Evolutionary conservation across 2,329 filamentous ascomycete species (phyloP).

Genomic region (Neurospora sp.): DNA sequence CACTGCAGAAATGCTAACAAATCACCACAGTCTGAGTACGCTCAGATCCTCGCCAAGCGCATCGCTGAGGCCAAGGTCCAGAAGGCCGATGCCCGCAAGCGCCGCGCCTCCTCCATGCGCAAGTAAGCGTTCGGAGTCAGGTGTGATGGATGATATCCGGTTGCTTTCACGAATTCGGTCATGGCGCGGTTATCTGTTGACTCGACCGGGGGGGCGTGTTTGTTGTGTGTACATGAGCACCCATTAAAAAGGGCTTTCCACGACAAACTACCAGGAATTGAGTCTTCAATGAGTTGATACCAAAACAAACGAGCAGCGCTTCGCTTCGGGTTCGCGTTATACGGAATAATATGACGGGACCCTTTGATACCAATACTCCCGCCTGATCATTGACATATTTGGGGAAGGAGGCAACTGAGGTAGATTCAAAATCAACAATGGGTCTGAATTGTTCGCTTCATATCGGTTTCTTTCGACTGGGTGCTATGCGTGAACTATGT

Average conservation of each 20-base stretch:
- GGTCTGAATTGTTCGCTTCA: neutral
- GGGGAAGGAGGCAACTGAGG: neutral
- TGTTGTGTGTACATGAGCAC: neutral
- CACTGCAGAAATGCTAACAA: conserved; percentile 24
- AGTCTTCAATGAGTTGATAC: conserved; percentile 3
- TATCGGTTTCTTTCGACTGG: neutral
- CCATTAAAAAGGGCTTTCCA: conserved; percentile 17
- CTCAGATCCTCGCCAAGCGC: conserved; percentile 92
- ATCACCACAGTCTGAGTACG: conserved; percentile 78
- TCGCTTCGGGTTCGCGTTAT: neutral
- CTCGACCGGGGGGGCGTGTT: conserved; percentile 19
- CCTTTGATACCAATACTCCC: neutral
- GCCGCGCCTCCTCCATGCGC: conserved; percentile 89
- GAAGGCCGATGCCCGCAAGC: conserved; percentile 92
- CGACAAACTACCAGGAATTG: conserved; percentile 17
- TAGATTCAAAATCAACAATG: neutral
- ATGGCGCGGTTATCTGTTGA: conserved; percentile 18
- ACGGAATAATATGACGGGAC: neutral
- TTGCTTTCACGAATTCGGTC: conserved; percentile 20
- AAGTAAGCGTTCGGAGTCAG: conserved; percentile 51
- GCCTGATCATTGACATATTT: neutral
- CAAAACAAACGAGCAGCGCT: neutral
- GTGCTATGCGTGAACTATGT: neutral
- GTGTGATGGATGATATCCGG: conserved; percentile 19
- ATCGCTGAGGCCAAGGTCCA: conserved; percentile 90